Evolutionary conservation across 495 filamentous ascomycete species (phyloP), one percentile per base, ranked within the genome.

Genomic region (Penicillium mononematosum): DNA sequence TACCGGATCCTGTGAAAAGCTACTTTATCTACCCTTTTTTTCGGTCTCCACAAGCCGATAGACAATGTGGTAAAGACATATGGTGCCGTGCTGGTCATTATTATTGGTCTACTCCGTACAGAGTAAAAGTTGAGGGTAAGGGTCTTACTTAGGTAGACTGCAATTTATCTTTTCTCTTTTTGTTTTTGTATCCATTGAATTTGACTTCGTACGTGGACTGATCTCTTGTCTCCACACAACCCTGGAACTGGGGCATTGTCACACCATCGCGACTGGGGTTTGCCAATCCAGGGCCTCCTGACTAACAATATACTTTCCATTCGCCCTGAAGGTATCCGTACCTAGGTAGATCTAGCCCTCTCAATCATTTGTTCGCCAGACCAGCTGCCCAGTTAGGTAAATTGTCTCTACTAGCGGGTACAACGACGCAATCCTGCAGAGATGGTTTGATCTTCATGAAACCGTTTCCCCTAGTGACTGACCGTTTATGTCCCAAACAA

Each of bases 261-360:
- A 53, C 63, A 66, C 63, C 60, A 63, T 63, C 63, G 53, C 53
- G 25, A 41, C 55, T 46, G 53, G 39, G 42, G 29, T 50, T 34
- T 31, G 36, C 47, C 24, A 38, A 60, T 46, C 17, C 12, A 46
- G 16, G 47, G 45, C 24, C 50, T 57, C 16, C 38, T 41, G 45
- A 50, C 31, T 16, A 25, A 25, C 5, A 24, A 24, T 24, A 25
- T 25, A 25, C 24, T 25, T 25, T 25, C 6, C 24, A 25, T 25
- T 25, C 0, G 24, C 24, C 24, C 24, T 25, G 5, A 5, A 25
- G 24, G 22, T 24, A n/a, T n/a, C n/a, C n/a, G n/a, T n/a, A 24
- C 22, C 22, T 24, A 24, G 22, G 24, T 25, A 25, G 24, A 5
- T 25, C 24, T 25, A 6, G 24, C 24, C 24, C 55, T 42, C 31